These are phyloP conservation scores for Pezicula carpinea DNA, from an alignment of 2,329 filamentous ascomycete species.

Conservation along the genomic window DNA sequence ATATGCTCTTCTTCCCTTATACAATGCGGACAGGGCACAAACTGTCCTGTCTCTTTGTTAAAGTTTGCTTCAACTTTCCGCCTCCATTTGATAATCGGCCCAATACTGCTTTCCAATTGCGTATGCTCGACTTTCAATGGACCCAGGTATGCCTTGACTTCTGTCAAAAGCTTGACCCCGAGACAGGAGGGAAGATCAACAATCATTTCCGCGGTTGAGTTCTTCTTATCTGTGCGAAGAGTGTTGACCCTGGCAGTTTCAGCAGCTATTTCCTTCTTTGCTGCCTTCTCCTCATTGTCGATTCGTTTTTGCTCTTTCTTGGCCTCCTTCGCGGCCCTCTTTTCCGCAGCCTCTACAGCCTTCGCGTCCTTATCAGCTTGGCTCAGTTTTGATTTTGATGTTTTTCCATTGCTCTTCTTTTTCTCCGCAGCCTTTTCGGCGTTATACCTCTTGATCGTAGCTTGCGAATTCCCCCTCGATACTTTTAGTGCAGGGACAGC, in stretches of 20 bases:
- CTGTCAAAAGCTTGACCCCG: conserved; percentile 37
- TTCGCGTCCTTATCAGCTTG: conserved; percentile 15
- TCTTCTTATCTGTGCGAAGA: conserved; percentile 66
- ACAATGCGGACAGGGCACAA: conserved; percentile 40
- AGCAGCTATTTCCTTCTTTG: conserved; percentile 58
- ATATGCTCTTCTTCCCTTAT: conserved; percentile 44
- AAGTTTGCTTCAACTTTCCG: conserved; percentile 44
- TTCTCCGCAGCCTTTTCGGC: conserved; percentile 8
- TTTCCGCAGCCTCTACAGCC: conserved; percentile 15
- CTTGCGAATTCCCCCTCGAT: conserved; percentile 1
- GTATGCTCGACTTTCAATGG: conserved; percentile 44
- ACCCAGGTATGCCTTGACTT: conserved; percentile 45
- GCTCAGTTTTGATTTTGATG: conserved; percentile 8
- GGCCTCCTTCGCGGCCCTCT: conserved; percentile 19
- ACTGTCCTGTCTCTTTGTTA: conserved; percentile 41
- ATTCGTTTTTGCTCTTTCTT: conserved; percentile 51
- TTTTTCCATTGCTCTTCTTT: not conserved
- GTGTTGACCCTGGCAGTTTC: conserved; percentile 72
- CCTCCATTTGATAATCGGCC: conserved; percentile 46
- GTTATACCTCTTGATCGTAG: conserved; percentile 10
- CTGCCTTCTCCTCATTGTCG: conserved; percentile 56
- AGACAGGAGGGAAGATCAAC: conserved; percentile 61
- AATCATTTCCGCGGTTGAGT: conserved; percentile 73
- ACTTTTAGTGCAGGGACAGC: not conserved
- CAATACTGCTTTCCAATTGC: conserved; percentile 39